Conservation (phyloP, 441 rosid species). For the Populus hybrid region DNA sequence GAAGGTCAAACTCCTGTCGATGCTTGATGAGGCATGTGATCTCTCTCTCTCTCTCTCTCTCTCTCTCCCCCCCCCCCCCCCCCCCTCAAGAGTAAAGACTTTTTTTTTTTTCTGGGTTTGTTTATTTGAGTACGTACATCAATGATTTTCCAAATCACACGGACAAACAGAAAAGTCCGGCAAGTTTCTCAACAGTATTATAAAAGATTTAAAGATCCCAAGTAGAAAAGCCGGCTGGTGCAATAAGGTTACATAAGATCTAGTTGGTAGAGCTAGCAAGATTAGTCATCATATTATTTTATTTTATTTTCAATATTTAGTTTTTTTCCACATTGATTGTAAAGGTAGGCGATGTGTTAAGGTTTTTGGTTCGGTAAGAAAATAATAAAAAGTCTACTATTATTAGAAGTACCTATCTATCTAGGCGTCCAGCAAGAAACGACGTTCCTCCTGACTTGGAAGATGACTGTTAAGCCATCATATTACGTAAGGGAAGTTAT, state of each 20-base stretch:
- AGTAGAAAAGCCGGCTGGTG: constrained; percentile 53
- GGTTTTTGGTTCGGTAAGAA: constrained; percentile 23
- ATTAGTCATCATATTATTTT: constrained; percentile 26
- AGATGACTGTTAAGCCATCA: constrained; percentile 44
- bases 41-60: constrained; percentile 19
- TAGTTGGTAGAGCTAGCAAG: constrained; percentile 39
- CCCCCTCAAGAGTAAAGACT: constrained; percentile 28
- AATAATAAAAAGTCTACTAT: not conserved
- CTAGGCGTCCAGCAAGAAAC: constrained; percentile 18
- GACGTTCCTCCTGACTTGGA: constrained; percentile 46
- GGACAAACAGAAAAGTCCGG: constrained; percentile 24
- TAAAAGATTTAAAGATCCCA: constrained; percentile 17
- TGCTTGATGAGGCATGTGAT: constrained; percentile 97
- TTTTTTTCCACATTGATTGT: constrained; percentile 14
- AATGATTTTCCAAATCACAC: constrained; percentile 12
- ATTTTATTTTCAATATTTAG: not conserved
- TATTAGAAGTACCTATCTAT: not conserved
- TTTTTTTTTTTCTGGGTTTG: constrained; percentile 1
- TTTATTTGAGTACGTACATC: not conserved
- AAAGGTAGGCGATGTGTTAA: constrained; percentile 19
- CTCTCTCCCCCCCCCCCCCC: not conserved
- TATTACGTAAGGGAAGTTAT: constrained; percentile 23
- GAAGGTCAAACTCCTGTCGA: constrained; percentile 83
- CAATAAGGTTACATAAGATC: constrained; percentile 50
- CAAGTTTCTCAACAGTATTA: constrained; percentile 7